These are phyloP conservation scores for Eucalyptus victrix DNA, from an alignment of 345 rosid species.

Conservation along the genomic window DNA sequence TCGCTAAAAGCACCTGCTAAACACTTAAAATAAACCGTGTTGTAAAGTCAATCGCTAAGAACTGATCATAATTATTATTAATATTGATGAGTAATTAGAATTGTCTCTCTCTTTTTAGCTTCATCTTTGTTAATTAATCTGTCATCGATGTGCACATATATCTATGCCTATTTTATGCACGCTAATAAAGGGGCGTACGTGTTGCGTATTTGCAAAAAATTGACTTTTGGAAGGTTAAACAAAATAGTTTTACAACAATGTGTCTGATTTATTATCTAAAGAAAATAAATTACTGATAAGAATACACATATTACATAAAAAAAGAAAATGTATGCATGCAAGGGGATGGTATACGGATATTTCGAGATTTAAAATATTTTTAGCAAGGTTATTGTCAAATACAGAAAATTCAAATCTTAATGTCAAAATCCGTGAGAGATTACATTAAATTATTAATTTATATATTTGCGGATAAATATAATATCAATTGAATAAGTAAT, in stretches of 20 bases:
- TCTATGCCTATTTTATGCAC: background rate
- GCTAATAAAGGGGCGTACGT: background rate
- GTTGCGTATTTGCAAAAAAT: background rate
- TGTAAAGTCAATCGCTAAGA: too few relatives aligned
- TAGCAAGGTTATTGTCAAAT: background rate
- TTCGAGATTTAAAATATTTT: background rate
- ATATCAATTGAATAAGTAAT: background rate
- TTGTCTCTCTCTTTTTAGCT: background rate
- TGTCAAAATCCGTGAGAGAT: accelerated
- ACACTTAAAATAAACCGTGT: background rate
- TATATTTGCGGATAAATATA: background rate
- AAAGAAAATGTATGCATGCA: accelerated
- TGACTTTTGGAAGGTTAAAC: background rate
- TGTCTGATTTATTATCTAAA: background rate
- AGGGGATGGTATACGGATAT: accelerated
- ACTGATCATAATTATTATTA: too few relatives aligned
- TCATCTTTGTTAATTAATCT: background rate
- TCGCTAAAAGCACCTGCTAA: background rate
- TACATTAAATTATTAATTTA: background rate
- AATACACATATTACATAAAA: accelerated
- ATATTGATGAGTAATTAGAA: too few relatives aligned
- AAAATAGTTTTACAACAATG: background rate
- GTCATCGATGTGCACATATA: accelerated
- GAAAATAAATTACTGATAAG: background rate
- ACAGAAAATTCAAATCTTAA: background rate